Base-by-base conservation (phyloP, 169 alveolate genomes). In the Cryptosporidium muris region DNA sequence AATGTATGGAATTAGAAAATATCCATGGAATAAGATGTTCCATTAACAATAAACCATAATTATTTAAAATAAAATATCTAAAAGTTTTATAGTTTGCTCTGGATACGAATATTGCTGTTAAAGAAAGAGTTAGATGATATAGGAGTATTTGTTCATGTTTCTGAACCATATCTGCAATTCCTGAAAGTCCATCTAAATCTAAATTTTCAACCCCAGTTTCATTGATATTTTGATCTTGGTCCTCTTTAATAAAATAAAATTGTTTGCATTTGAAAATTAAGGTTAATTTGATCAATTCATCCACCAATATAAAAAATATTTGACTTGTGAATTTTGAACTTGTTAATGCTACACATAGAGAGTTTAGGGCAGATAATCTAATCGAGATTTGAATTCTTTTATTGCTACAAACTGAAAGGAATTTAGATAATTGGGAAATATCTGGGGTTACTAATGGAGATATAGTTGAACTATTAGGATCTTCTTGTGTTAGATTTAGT, bases 341-440 rank as follows among this genome's bases (percentile, higher is more conserved):
- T 12, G 85, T 74, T 45, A 74, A n/a, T 25, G 68, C 54, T 47
- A 45, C 49, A 8, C 74, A 48, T 11, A 74, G 16, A 42, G 64
- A 36, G 7, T 14, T 36, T 1, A 74, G 56, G 14, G 85, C 85
- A 42, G 85, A 58, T 34, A 74, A 40, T 45, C 60, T 74, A 14
- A 74, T 74, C 14, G 54, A 68, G 16, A 63, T 58, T 56, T 74
- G 85, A 56, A 74, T 74, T 54, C 85, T 74, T 45, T 52, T 40
- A 54, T 74, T 74, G 54, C 60, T 74, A 36, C 54, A 58, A 36
- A 54, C 58, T 12, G 63, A 8, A n/a, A 74, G 36, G 14, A 74
- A 51, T 43, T 74, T 74, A 9, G 85, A 74, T 3, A 74, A 51
- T 38, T 58, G 85, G 60, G 64, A 74, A n/a, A 51, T 4, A 51